These are phyloP conservation scores for Termitomyces sp. DNA, from an alignment of 768 basidiomycete genomes.

Conservation along the genomic window DNA sequence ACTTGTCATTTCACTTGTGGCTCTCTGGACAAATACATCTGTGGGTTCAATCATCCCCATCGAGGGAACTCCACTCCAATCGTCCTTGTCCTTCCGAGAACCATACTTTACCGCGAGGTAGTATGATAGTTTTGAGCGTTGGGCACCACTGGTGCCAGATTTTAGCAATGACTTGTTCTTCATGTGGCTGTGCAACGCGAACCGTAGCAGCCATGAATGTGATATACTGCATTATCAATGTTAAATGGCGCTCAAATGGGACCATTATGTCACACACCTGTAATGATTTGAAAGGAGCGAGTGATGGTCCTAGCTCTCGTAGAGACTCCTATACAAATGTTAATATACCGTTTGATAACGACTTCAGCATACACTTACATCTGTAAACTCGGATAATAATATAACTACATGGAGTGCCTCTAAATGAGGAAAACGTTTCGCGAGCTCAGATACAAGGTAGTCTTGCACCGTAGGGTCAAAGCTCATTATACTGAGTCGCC, in stretches of 20 bases:
- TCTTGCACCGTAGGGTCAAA: conserved; percentile 46
- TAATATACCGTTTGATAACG: background rate
- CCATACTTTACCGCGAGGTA: conserved; percentile 63
- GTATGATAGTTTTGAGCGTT: conserved; percentile 58
- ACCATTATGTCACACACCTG: conserved; percentile 19
- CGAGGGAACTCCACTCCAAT: conserved; percentile 12
- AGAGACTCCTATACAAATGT: conserved; percentile 33
- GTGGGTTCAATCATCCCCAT: background rate
- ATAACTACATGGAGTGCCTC: conserved; percentile 63
- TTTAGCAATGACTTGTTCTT: conserved; percentile 50
- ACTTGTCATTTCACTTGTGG: background rate
- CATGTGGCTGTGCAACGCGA: conserved; percentile 22
- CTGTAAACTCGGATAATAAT: conserved; percentile 43
- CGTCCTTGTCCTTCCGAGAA: conserved; percentile 34
- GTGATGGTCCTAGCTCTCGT: conserved; percentile 32
- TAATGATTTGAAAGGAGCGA: conserved; percentile 40
- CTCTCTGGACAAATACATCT: background rate
- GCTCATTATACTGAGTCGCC: conserved; percentile 54
- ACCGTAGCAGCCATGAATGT: conserved; percentile 54
- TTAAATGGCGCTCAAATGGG: background rate
- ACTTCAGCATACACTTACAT: conserved; percentile 29
- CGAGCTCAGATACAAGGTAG: conserved; percentile 43
- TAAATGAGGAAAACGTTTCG: conserved; percentile 41
- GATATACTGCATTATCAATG: conserved; percentile 36
- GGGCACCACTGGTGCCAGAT: conserved; percentile 57